phyloP scores from a whole-genome alignment of 2,329 filamentous ascomycete species.

The Penicillium sp. region DNA sequence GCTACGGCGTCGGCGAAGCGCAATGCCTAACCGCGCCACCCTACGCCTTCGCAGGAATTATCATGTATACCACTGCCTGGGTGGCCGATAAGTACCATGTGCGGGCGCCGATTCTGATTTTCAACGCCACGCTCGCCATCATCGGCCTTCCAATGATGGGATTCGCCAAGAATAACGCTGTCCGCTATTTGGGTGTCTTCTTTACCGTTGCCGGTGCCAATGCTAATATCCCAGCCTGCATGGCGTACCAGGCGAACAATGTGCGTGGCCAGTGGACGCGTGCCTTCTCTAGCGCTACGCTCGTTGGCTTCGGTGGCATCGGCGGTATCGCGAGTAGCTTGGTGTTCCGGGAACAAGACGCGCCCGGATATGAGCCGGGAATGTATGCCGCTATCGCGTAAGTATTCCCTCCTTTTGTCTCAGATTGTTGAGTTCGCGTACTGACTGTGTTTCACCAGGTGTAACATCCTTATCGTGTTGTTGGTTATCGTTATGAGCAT shows the following conservation, averaged over 20 bases:
- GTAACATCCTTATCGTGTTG: constrained; percentile 35
- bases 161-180: constrained; percentile 56
- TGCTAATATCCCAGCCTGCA: constrained; percentile 69
- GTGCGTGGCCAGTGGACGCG: constrained; percentile 87
- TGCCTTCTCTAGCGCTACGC: constrained; percentile 71
- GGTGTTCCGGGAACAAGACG: constrained; percentile 60
- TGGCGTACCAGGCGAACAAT: constrained; percentile 85
- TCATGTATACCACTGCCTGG: constrained; percentile 62
- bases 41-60: constrained; percentile 63
- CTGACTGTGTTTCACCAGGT: constrained; percentile 24
- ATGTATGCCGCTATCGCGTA: constrained; percentile 36
- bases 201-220: constrained; percentile 74
- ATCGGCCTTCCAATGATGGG: constrained; percentile 73
- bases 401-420: constrained; percentile 12
- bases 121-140: constrained; percentile 65
- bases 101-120: constrained; percentile 64
- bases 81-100: constrained; percentile 64
- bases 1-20: constrained; percentile 61
- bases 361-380: constrained; percentile 37
- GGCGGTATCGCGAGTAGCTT: constrained; percentile 74
- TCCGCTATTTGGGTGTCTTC: constrained; percentile 74
- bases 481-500: constrained; percentile 30
- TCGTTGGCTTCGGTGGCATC: constrained; percentile 74
- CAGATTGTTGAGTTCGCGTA: neutral
- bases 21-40: constrained; percentile 73